Base-by-base conservation (phyloP, 2,329 filamentous ascomycete genomes). In the Pseudogymnoascus pannorum region DNA sequence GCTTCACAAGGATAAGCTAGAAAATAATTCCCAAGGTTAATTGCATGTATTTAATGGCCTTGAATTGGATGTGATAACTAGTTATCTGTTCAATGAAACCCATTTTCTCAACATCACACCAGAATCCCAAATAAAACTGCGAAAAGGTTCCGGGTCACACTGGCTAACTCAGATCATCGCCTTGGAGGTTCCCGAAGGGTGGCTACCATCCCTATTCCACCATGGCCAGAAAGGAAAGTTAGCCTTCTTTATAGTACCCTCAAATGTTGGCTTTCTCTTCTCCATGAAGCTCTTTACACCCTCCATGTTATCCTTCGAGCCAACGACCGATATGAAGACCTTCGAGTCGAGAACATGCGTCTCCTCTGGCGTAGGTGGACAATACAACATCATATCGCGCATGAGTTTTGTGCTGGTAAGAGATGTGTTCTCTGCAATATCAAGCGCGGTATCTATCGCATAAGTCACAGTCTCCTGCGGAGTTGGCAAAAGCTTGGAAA, bases 341-440 rank as follows among this genome's bases (percentile, higher is more conserved):
- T 76, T 79, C 66, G 81, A 85, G 74, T 92, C 88, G 29, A 92
- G 74, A 65, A 91, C 72, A 75, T 91, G 87, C 60, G 87, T 83
- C 58, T 79, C 86, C 75, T 92, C 89, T 0, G 87, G 81, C 20
- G 79, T 83, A 16, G 74, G 77, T 0, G 79, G 76, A 35, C 79
- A 79, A 29, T 83, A 75, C 67, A 81, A 90, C 77, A 92, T 86
- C 76, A 92, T 73, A 68, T 91, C 88, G 69, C 83, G 82, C 81
- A 89, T 91, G 61, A 91, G 69, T 65, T 82, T 79, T 7, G 82
- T 83, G 26, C 84, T 82, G 26, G 91, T 81, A 1, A 75, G 74
- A 66, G 86, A 89, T 24, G 86, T 86, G 67, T 89, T 88, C 66
- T 75, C 74, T 1, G 83, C 86, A 48, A 91, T 81, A 59, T 90